These are phyloP conservation scores for Phyllosticta citrichinensis DNA, from an alignment of 2,329 filamentous ascomycete species.

Conservation along the genomic window DNA sequence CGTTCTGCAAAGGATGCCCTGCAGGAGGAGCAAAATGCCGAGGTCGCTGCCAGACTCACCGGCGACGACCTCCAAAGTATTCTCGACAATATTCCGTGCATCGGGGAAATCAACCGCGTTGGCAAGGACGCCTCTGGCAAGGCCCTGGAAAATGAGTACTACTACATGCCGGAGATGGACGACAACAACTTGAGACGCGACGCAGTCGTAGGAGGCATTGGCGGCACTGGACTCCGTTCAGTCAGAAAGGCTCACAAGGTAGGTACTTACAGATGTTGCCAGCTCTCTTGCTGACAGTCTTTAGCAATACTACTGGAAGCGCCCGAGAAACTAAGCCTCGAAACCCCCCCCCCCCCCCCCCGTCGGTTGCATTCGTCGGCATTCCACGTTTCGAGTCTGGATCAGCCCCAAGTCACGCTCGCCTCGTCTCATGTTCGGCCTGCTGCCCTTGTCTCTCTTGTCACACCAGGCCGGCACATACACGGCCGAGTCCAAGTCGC, in stretches of 20 bases:
- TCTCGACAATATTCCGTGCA: constrained; percentile 64
- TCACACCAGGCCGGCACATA: background rate
- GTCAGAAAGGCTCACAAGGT: constrained; percentile 98
- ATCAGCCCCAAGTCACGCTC: background rate
- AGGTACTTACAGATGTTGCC: constrained; percentile 23
- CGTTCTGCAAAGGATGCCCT: constrained; percentile 21
- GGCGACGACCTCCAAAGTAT: constrained; percentile 52
- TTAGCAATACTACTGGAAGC: constrained; percentile 65
- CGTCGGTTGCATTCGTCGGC: too few relatives aligned
- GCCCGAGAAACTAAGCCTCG: constrained; percentile 36
- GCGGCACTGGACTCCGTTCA: constrained; percentile 78
- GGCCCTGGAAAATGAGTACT: constrained; percentile 88
- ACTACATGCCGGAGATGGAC: constrained; percentile 86
- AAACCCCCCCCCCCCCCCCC: too few relatives aligned
- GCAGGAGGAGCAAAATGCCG: constrained; percentile 36
- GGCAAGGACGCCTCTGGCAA: constrained; percentile 96
- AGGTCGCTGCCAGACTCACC: constrained; percentile 20
- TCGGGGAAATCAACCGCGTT: constrained; percentile 79
- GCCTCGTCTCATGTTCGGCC: background rate
- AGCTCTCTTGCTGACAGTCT: background rate
- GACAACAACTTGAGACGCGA: constrained; percentile 66
- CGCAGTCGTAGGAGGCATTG: constrained; percentile 73
- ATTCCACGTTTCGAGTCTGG: background rate
- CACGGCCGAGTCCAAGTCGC: background rate
- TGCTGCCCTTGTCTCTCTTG: background rate